These are phyloP conservation scores for Jackrogersella minutella DNA, from an alignment of 495 filamentous ascomycete species.

Conservation along the genomic window DNA sequence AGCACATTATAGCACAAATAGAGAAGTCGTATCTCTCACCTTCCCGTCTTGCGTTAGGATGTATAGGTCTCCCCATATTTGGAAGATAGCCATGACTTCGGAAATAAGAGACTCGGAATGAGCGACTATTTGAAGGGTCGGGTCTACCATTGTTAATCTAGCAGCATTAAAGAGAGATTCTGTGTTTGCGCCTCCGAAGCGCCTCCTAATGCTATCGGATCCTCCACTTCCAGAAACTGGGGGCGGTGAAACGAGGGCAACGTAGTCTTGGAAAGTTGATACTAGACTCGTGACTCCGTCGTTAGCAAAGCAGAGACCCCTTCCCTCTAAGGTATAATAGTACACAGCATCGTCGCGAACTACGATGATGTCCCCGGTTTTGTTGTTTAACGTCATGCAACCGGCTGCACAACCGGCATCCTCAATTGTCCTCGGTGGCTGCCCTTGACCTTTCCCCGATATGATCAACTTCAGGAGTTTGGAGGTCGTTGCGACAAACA, in stretches of 20 bases:
- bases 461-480: slow-evolving; percentile 88
- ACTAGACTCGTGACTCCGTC: slow-evolving; percentile 89
- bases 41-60: slow-evolving; percentile 90
- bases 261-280: slow-evolving; percentile 82
- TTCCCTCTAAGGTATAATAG: slow-evolving; percentile 85
- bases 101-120: slow-evolving; percentile 85
- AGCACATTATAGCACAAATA: background rate
- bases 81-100: slow-evolving; percentile 79
- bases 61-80: slow-evolving; percentile 91
- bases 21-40: slow-evolving; percentile 52
- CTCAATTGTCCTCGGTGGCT: slow-evolving; percentile 86
- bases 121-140: slow-evolving; percentile 87
- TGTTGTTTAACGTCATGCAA: slow-evolving; percentile 87
- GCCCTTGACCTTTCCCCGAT: slow-evolving; percentile 84
- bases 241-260: slow-evolving; percentile 88
- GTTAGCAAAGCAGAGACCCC: slow-evolving; percentile 86
- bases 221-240: slow-evolving; percentile 55
- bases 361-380: slow-evolving; percentile 84
- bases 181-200: slow-evolving; percentile 70
- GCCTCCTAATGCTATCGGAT: slow-evolving; percentile 59
- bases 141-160: slow-evolving; percentile 88
- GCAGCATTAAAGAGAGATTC: slow-evolving; percentile 82
- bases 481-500: slow-evolving; percentile 91
- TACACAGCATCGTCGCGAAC: slow-evolving; percentile 95
- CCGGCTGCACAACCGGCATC: slow-evolving; percentile 87